Evolutionary conservation across 2,329 filamentous ascomycete species (phyloP).

Genomic region (Exutisphaerella laricina): DNA sequence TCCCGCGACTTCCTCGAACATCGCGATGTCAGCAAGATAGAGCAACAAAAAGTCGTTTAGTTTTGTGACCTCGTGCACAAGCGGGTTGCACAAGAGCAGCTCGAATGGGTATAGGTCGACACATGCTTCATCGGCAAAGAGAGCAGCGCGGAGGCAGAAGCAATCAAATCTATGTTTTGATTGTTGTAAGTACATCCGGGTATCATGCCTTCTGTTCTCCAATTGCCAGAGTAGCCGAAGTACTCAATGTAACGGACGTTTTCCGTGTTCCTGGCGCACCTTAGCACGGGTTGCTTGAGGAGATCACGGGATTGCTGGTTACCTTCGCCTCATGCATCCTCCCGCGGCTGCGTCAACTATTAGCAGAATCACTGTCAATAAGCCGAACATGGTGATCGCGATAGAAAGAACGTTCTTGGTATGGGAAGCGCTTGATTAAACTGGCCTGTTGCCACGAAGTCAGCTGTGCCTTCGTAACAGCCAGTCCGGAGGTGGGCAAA

Average conservation of each 20-base stretch:
- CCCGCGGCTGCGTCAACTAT: constrained; percentile 9
- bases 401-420: constrained; percentile 9
- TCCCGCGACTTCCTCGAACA: no score
- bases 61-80: no score
- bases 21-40: no score
- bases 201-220: constrained; percentile 8
- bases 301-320: background rate
- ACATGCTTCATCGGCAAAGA: no score
- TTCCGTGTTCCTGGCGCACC: background rate
- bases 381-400: constrained; percentile 7
- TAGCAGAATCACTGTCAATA: constrained; percentile 8
- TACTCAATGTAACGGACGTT: constrained; percentile 2
- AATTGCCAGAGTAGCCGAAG: constrained; percentile 11
- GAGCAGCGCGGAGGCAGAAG: no score
- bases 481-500: background rate
- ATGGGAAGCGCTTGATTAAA: no score
- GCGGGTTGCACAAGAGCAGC: no score
- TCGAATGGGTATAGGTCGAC: no score
- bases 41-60: no score
- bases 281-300: background rate
- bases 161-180: no score
- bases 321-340: constrained; percentile 6
- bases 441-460: no score
- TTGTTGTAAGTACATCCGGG: no score
- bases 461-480: background rate